Evolutionary conservation across 257 asterid species (phyloP).

Genomic region (Anisodus acutangulus): DNA sequence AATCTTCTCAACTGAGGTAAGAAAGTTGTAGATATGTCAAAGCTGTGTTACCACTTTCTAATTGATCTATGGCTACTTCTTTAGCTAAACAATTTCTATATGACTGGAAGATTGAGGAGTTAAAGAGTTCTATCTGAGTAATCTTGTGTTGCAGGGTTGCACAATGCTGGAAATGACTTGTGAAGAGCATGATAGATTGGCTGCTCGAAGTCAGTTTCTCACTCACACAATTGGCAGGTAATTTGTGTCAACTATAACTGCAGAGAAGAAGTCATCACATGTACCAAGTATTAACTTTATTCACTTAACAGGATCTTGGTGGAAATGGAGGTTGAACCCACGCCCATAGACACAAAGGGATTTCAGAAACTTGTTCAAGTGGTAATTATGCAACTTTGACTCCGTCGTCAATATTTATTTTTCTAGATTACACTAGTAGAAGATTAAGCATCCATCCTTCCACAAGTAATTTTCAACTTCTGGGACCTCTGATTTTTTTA

Average conservation of each 20-base stretch:
- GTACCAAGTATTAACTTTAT: neutral
- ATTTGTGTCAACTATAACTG: neutral
- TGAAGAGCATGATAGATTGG: slow-evolving; percentile 78
- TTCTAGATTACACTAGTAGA: neutral
- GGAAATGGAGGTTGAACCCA: slow-evolving; percentile 72
- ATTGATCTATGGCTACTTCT: neutral
- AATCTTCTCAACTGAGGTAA: slow-evolving; percentile 76
- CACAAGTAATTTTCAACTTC: neutral
- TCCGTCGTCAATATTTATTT: neutral
- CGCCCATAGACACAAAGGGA: slow-evolving; percentile 81
- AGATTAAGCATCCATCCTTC: neutral
- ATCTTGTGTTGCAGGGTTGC: slow-evolving; percentile 64
- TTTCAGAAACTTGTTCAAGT: slow-evolving; percentile 89
- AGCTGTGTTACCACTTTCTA: neutral
- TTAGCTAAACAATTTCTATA: neutral
- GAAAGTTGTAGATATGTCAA: neutral
- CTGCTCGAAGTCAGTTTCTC: slow-evolving; percentile 81
- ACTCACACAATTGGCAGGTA: slow-evolving; percentile 92
- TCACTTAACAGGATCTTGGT: slow-evolving; percentile 60
- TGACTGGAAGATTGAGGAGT: neutral
- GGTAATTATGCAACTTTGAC: slow-evolving; percentile 48
- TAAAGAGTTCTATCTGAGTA: neutral
- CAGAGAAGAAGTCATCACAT: neutral
- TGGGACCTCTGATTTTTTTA: neutral
- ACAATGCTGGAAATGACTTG: slow-evolving; percentile 86